Evolutionary conservation across 148 eudicot genomes (phyloP), one percentile per base, ranked within the genome.

Genomic region (Camellia lanceoleosa): DNA sequence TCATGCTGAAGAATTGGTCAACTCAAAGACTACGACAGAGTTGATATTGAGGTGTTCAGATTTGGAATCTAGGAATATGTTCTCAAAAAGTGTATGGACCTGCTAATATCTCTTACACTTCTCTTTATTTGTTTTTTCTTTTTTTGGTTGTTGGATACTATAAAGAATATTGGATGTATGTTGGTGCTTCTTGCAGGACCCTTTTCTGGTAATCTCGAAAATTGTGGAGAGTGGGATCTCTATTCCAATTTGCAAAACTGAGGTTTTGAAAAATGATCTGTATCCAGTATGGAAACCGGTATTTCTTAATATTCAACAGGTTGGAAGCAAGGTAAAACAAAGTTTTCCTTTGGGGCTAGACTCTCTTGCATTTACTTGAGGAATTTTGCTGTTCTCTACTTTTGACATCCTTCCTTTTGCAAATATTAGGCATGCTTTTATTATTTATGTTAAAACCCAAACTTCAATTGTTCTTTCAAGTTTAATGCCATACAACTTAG

Each of bases 231-330:
- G 85, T 87, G 97, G 97, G 65, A 67, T 77, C 46, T 60, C 85
- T 64, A 75, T 94, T 84, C 99, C 98, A 74, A 89, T 97, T 78
- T 92, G 92, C 89, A 97, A 90, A 88, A 97, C 99, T 23, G 98
- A 97, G 84, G 97, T 91, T 56, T 63, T 94, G 82, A 91, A 89
- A 89, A 90, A 94, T 86, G 91, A 97, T 78, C 85, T 89, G 54
- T 83, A 86, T 79, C 99, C 99, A 4, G 88, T 68, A 43, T 97
- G 99, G 99, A 94, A 94, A 65, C 94, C 93, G 11, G 86, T 94
- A 42, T 84, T 79, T 60, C 64, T 97, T 76, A 92, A 84, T 80
- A 84, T 87, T 77, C 94, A 91, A 79, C 98, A 91, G 86, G 89
- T 87, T 70, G 97, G 96, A 74, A 90, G 94, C 81, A 97, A 94